Conservation (phyloP, 805 yeast genomes). For the Starmerella asiatica region DNA sequence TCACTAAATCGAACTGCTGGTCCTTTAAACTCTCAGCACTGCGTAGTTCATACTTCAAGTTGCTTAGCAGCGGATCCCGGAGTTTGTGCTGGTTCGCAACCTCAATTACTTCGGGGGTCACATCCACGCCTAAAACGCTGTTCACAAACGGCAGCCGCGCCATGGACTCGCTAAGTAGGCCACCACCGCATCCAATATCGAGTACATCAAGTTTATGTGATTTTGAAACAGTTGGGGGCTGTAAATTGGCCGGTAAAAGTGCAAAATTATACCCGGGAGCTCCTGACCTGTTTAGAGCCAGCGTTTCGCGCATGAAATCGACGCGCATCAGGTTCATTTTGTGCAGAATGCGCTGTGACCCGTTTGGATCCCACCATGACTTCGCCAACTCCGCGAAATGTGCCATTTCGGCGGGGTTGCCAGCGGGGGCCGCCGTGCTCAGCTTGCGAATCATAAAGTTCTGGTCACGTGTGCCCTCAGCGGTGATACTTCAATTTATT, state of each 20-base stretch:
- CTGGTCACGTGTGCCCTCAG: too few relatives aligned
- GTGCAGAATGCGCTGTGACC: constrained; percentile 86
- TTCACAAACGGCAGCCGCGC: constrained; percentile 54
- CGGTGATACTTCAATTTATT: not conserved
- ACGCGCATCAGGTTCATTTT: constrained; percentile 83
- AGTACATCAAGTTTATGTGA: constrained; percentile 45
- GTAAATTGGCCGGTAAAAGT: constrained; percentile 39
- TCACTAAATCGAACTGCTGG: constrained; percentile 52
- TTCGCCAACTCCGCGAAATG: constrained; percentile 81
- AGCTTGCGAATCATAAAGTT: not conserved
- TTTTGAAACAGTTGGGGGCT: not conserved
- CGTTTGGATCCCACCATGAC: constrained; percentile 97
- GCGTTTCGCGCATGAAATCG: constrained; percentile 65
- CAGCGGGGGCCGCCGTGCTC: constrained; percentile 7
- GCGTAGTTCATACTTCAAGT: constrained; percentile 45
- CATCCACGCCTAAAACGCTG: constrained; percentile 68
- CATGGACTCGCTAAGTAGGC: constrained; percentile 72
- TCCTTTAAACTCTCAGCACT: constrained; percentile 46
- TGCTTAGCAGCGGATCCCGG: constrained; percentile 51
- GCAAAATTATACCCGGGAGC: constrained; percentile 61
- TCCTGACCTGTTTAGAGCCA: constrained; percentile 38
- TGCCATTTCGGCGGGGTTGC: constrained; percentile 41
- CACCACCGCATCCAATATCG: constrained; percentile 99
- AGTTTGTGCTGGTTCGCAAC: constrained; percentile 62
- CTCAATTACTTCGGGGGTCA: constrained; percentile 65